Evolutionary conservation across 2,329 filamentous ascomycete species (phyloP).

Genomic region (Cadophora sp.): DNA sequence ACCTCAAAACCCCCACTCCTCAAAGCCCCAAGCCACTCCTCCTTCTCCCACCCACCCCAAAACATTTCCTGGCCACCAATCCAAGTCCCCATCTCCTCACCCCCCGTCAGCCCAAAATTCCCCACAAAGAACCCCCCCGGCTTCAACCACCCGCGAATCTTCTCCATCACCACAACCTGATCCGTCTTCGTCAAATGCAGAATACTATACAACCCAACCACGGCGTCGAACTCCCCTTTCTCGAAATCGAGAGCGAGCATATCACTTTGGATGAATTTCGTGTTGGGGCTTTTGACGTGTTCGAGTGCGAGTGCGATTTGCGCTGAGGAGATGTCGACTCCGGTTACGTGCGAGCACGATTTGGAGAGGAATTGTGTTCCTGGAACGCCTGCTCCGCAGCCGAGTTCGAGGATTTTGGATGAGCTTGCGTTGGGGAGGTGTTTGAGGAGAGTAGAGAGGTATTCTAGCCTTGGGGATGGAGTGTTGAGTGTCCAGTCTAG

Average conservation of each 20-base stretch:
- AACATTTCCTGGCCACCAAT: slow-evolving; percentile 23
- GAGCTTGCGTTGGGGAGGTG: slow-evolving; percentile 26
- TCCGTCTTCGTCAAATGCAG: slow-evolving; percentile 53
- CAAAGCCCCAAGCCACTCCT: slow-evolving; percentile 15
- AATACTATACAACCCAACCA: slow-evolving; percentile 53
- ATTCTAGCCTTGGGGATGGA: slow-evolving; percentile 44
- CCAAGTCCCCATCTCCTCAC: slow-evolving; percentile 37
- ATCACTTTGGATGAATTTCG: slow-evolving; percentile 45
- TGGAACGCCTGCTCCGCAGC: slow-evolving; percentile 51
- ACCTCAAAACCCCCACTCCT: slow-evolving; percentile 14
- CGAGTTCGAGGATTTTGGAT: slow-evolving; percentile 48
- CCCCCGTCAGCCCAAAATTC: slow-evolving; percentile 46
- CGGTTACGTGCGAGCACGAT: slow-evolving; percentile 44
- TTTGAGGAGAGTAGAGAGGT: slow-evolving; percentile 44
- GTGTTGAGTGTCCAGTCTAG: slow-evolving; percentile 46
- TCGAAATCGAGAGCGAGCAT: slow-evolving; percentile 51
- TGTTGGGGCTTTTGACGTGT: slow-evolving; percentile 40
- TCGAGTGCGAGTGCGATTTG: slow-evolving; percentile 48
- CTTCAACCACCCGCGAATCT: slow-evolving; percentile 51
- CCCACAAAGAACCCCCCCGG: slow-evolving; percentile 51
- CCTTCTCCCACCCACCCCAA: slow-evolving; percentile 25
- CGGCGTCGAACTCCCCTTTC: slow-evolving; percentile 47
- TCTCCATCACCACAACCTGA: slow-evolving; percentile 47
- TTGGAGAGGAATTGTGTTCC: slow-evolving; percentile 38
- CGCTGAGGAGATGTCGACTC: slow-evolving; percentile 51